Evolutionary conservation across 768 basidiomycete species (phyloP), one percentile per base, ranked within the genome.

Genomic region (Leucocoprinus sp.): DNA sequence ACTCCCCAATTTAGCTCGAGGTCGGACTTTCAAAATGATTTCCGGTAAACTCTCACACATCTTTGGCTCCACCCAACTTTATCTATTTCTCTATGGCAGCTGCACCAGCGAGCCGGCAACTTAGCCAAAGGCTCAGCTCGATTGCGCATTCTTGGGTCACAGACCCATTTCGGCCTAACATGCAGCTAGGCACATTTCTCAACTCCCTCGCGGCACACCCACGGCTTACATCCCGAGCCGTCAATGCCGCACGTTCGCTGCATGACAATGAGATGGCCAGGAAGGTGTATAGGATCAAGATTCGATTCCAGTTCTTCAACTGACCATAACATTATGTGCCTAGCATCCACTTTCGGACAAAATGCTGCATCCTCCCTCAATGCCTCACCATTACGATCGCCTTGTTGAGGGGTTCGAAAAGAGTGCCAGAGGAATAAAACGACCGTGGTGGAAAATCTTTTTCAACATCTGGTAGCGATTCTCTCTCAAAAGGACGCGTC

Each of bases 391-490:
- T 62, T 91, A 91, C 54, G 70, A 78, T 35, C 76, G 82, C 19
- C 72, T 91, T 7, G 69, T 77, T 1, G 83, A 85, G 54, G 87
- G 78, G 4, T 78, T 82, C 50, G 78, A 86, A 48, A 84, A 82
- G 63, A 84, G 82, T 54, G 74, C 78, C 8, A 67, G 79, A 55
- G 87, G 87, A n/a, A 82, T 87, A 35, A 74, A 74, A 26, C 68
- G 87, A 44, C 84, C 87, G 2, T 80, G 82, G 82, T 90, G 87
- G 87, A 87, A 90, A 60, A 64, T 83, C 34, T 84, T 90, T 60
- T 81, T 90, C 53, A 76, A 76, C 29, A 70, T 87, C 48, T 87
- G 85, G 84, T 81, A 71, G 24, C 19, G 15, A 15, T 41, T 41
- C 38, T 23, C n/a, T n/a, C n/a, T n/a, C n/a, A n/a, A n/a, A n/a